phyloP scores from a whole-genome alignment of 768 basidiomycete species.

The Tephrocybe sp. region DNA sequence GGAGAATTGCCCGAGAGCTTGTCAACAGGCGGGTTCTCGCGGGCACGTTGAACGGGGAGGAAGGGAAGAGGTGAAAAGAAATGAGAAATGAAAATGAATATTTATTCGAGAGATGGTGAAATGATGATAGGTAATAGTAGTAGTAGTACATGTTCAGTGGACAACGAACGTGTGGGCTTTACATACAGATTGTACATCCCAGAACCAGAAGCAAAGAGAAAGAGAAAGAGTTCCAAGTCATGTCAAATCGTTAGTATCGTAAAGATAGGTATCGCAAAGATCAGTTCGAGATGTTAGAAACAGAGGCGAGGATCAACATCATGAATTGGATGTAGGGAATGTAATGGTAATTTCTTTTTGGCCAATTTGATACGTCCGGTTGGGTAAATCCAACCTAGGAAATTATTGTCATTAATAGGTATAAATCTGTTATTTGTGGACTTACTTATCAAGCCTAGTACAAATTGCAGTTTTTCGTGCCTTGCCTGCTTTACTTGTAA shows the following conservation, averaged over 20 bases:
- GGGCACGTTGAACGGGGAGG: too few relatives aligned
- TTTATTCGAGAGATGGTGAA: background rate
- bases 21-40: too few relatives aligned
- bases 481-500: background rate
- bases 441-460: conserved; percentile 4
- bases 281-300: background rate
- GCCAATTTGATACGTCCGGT: background rate
- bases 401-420: background rate
- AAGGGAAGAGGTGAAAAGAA: background rate
- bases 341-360: background rate
- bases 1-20: too few relatives aligned
- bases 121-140: conserved; percentile 3
- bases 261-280: background rate
- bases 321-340: conserved; percentile 2
- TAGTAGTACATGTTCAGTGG: conserved; percentile 4
- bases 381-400: background rate
- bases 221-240: background rate
- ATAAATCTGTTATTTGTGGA: background rate
- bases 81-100: background rate
- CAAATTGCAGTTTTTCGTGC: background rate
- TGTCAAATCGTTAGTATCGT: conserved; percentile 2
- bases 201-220: background rate
- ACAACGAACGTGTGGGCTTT: conserved; percentile 4
- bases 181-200: conserved; percentile 14
- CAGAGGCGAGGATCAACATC: background rate